Evolutionary conservation across 805 yeast genomes (phyloP), one percentile per base, ranked within the genome.

Genomic region (Candida ipomoeae): DNA sequence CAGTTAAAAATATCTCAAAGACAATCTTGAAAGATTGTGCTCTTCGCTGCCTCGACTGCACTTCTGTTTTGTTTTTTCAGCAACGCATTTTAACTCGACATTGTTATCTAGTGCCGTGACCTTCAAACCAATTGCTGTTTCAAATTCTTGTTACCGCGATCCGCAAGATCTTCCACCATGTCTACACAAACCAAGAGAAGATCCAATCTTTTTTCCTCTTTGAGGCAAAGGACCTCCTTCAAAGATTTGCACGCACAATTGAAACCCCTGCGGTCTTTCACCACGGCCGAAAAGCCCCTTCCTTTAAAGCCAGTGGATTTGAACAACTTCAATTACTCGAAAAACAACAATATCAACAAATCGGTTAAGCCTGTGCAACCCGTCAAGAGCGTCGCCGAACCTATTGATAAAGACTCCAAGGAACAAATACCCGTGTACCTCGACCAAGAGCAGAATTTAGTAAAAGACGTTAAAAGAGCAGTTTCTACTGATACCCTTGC

Each of bases 221-320:
- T 52, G 31, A 49, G 43, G 42, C 43, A 50, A n/a, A 52, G 55
- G 17, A 34, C 47, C 36, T 52, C 55, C 13, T 40, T 47, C 42
- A 49, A 48, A 39, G 55, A 52, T 18, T 44, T 52, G 15, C 48
- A 44, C 21, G 37, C 48, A n/a, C 48, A 37, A 15, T 18, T 37
- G 15, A 44, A 37, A 41, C 36, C 42, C 21, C 41, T 35, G 35
- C 48, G 41, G 26, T 37, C 48, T n/a, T 42, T 34, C n/a, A 32
- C 17, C 5, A 3, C n/a, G 2, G 32, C 15, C 1, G 46, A 44
- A 11, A 44, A 44, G 40, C 46, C 46, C n/a, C 45, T 42, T 33
- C 45, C 45, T 15, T 33, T 42, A 15, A 33, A 42, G 15, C 45
- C 45, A 6, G 31, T 42, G 37, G 45, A 42, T 6, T 33, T 42